phyloP scores from a whole-genome alignment of 257 asterid species.

The Nicotiana sylvestris region DNA sequence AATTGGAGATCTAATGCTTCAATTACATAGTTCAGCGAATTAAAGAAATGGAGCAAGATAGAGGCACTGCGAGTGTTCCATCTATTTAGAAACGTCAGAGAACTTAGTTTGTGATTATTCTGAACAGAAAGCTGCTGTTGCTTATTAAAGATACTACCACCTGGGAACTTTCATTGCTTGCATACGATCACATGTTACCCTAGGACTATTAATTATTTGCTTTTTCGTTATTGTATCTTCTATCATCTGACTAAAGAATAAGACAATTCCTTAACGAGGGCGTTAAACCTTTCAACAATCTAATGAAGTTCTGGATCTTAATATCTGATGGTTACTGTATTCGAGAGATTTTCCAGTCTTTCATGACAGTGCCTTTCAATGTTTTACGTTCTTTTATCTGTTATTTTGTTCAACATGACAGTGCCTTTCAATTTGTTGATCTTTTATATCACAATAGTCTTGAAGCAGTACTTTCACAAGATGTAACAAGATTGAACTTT shows the following conservation, averaged over 20 bases:
- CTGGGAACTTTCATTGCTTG: not conserved
- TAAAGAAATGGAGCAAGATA: not conserved
- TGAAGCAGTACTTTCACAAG: not conserved
- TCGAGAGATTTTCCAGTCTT: not conserved
- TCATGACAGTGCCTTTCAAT: not conserved
- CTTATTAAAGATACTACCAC: not conserved
- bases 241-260: not conserved
- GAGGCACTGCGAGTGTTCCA: not conserved
- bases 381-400: not conserved
- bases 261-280: not conserved
- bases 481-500: not conserved
- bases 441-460: not conserved
- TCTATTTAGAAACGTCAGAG: not conserved
- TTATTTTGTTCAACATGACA: not conserved
- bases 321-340: not conserved
- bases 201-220: not conserved
- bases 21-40: not conserved
- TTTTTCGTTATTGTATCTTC: not conserved
- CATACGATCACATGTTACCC: not conserved
- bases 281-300: not conserved
- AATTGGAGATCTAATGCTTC: not conserved
- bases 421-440: not conserved
- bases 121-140: not conserved
- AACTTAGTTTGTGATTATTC: not conserved
- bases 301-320: not conserved